Evolutionary conservation across 2,329 filamentous ascomycete genomes (phyloP).

Genomic region (Alternaria dauci): DNA sequence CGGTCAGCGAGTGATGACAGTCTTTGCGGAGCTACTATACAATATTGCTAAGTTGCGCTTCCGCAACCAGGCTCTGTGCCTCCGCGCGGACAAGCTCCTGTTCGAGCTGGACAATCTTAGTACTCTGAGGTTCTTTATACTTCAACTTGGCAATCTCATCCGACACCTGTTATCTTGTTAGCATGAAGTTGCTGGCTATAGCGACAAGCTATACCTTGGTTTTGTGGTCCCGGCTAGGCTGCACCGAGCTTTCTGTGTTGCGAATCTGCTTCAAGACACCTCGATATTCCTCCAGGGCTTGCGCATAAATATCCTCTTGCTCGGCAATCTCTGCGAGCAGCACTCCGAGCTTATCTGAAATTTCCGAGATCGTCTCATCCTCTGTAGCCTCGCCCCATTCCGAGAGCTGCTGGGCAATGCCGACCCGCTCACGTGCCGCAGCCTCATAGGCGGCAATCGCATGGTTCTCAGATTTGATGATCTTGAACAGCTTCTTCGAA

Average conservation of each 20-base stretch:
- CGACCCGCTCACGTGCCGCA: conserved; percentile 82
- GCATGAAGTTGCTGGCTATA: neutral
- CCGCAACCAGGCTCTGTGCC: conserved; percentile 93
- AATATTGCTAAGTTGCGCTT: conserved; percentile 94
- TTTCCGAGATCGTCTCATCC: conserved; percentile 85
- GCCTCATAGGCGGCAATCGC: conserved; percentile 84
- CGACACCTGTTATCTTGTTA: conserved; percentile 63
- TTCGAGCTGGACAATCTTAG: conserved; percentile 83
- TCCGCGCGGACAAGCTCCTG: conserved; percentile 96
- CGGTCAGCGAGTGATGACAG: conserved; percentile 23
- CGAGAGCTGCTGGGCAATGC: conserved; percentile 88
- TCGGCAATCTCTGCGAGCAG: conserved; percentile 91
- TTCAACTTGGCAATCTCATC: conserved; percentile 94
- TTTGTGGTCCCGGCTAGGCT: conserved; percentile 88
- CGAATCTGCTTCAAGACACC: conserved; percentile 86
- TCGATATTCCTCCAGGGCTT: conserved; percentile 85
- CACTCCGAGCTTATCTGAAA: conserved; percentile 95
- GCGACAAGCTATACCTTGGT: conserved; percentile 63
- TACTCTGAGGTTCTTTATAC: conserved; percentile 87
- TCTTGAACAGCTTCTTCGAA: conserved; percentile 83
- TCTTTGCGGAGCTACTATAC: conserved; percentile 55
- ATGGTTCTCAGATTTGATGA: conserved; percentile 95
- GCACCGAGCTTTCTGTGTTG: conserved; percentile 94
- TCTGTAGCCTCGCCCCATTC: conserved; percentile 95
- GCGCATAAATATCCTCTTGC: conserved; percentile 88